A percentile compares a stretch with the other conserved stretches of the same genome.
phyloP scores from a whole-genome alignment of 352 stramenopile species.

The Phytophthora colocasiae region DNA sequence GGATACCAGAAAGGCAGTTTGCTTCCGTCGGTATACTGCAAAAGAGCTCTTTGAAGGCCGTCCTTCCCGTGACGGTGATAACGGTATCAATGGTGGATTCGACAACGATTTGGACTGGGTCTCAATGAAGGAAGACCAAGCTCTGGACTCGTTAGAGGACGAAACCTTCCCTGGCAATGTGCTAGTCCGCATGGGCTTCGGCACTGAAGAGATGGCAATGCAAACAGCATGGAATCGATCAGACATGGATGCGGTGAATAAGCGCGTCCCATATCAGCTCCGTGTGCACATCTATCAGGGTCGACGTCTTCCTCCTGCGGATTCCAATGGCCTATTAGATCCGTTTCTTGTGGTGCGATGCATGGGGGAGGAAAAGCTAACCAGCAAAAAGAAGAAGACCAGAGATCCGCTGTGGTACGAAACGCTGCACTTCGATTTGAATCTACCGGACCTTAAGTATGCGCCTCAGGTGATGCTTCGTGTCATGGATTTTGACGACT shows the following conservation, averaged over 20 bases:
- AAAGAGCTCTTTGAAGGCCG: conserved; percentile 72
- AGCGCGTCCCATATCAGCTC: conserved; percentile 83
- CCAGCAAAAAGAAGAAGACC: conserved; percentile 79
- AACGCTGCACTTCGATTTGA: conserved; percentile 88
- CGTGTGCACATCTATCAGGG: conserved; percentile 89
- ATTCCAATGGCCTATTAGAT: conserved; percentile 87
- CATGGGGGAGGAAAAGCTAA: conserved; percentile 80
- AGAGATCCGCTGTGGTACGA: conserved; percentile 89
- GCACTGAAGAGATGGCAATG: conserved; percentile 72
- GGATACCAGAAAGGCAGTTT: conserved; percentile 68
- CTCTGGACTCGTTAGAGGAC: conserved; percentile 78
- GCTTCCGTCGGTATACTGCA: conserved; percentile 81
- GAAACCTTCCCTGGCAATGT: conserved; percentile 88
- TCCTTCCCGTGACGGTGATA: conserved; percentile 9
- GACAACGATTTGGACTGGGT: conserved; percentile 70
- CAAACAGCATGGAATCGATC: conserved; percentile 56
- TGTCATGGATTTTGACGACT: conserved; percentile 86
- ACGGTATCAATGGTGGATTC: conserved; percentile 47
- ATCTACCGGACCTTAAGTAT: conserved; percentile 79
- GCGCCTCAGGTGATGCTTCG: conserved; percentile 81
- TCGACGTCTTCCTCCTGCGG: conserved; percentile 73
- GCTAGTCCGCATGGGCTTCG: conserved; percentile 80
- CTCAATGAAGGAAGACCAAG: conserved; percentile 82
- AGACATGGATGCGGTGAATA: conserved; percentile 72
- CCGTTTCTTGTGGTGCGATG: conserved; percentile 85